Evolutionary conservation across 2,329 filamentous ascomycete genomes (phyloP).

Genomic region (Cercospora zeae-maydis): DNA sequence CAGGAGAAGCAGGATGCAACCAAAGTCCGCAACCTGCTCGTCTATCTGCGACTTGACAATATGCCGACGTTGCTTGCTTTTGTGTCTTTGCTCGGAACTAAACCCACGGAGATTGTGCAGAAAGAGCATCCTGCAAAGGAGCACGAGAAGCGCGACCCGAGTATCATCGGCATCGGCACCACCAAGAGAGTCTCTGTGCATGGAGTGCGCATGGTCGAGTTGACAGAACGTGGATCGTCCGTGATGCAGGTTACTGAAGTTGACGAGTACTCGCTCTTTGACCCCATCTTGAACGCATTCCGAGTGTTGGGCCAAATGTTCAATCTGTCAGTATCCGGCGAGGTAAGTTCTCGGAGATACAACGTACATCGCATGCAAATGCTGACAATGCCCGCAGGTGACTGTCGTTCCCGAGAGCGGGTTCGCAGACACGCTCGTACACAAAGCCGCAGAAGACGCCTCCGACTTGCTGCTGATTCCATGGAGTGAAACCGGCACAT

Average conservation of each 20-base stretch:
- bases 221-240: slow-evolving; percentile 88
- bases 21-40: slow-evolving; percentile 63
- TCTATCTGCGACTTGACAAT: slow-evolving; percentile 81
- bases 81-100: slow-evolving; percentile 69
- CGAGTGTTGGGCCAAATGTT: slow-evolving; percentile 81
- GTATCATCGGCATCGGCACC: not conserved
- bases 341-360: slow-evolving; percentile 30
- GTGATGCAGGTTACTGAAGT: slow-evolving; percentile 90
- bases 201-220: slow-evolving; percentile 78
- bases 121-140: slow-evolving; percentile 39
- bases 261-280: slow-evolving; percentile 61
- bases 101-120: slow-evolving; percentile 40
- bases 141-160: slow-evolving; percentile 11
- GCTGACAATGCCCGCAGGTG: slow-evolving; percentile 37
- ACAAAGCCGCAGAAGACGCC: slow-evolving; percentile 53
- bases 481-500: slow-evolving; percentile 79
- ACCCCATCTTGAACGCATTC: slow-evolving; percentile 89
- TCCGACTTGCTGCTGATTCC: slow-evolving; percentile 75
- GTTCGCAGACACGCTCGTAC: slow-evolving; percentile 73
- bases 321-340: slow-evolving; percentile 76
- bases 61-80: slow-evolving; percentile 79
- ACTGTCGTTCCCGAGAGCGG: slow-evolving; percentile 72
- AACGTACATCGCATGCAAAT: too few relatives aligned
- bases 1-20: slow-evolving; percentile 50
- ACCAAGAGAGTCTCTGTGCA: slow-evolving; percentile 52